Percentiles rank a stretch among this genome's conserved stretches.
These are phyloP conservation scores for Coniochaeta prunicola DNA, from an alignment of 2,329 filamentous ascomycete species.

Conservation along the genomic window DNA sequence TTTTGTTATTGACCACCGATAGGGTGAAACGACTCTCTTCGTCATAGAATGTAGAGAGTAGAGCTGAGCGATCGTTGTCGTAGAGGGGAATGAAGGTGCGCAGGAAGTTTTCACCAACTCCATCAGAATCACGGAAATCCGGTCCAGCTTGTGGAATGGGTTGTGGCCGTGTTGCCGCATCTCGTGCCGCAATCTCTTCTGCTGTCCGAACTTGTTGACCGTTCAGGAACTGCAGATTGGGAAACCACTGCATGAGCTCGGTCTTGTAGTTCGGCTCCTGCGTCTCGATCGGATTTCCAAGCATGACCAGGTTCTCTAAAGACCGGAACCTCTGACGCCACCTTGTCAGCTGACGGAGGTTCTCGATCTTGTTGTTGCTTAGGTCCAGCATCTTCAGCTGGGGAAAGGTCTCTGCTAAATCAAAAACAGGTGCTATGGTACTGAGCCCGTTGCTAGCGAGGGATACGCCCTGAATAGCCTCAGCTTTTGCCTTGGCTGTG, in stretches of 20 bases:
- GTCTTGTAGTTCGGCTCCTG: constrained; percentile 53
- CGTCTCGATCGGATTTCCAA: constrained; percentile 65
- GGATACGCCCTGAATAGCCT: constrained; percentile 74
- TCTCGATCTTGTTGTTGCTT: constrained; percentile 71
- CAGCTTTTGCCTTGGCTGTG: constrained; percentile 61
- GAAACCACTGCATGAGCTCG: constrained; percentile 75
- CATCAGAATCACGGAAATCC: constrained; percentile 66
- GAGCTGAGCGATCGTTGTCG: constrained; percentile 60
- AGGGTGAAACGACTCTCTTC: constrained; percentile 67
- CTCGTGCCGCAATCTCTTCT: constrained; percentile 55
- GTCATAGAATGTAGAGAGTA: constrained; percentile 68
- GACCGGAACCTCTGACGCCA: constrained; percentile 76
- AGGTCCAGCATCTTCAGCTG: constrained; percentile 85
- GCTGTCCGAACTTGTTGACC: constrained; percentile 65
- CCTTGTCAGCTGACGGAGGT: constrained; percentile 57
- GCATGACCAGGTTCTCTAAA: constrained; percentile 74
- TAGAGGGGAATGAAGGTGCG: constrained; percentile 66
- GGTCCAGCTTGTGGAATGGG: constrained; percentile 56
- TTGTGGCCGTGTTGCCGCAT: constrained; percentile 41
- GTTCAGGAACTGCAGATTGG: constrained; percentile 71
- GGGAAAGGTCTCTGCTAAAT: constrained; percentile 72
- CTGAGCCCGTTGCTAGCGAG: constrained; percentile 74
- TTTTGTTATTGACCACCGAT: constrained; percentile 56
- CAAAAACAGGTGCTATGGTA: constrained; percentile 64
- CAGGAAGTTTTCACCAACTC: constrained; percentile 70